phyloP scores from a whole-genome alignment of 306 rosid genomes.

The Quercus glauca region DNA sequence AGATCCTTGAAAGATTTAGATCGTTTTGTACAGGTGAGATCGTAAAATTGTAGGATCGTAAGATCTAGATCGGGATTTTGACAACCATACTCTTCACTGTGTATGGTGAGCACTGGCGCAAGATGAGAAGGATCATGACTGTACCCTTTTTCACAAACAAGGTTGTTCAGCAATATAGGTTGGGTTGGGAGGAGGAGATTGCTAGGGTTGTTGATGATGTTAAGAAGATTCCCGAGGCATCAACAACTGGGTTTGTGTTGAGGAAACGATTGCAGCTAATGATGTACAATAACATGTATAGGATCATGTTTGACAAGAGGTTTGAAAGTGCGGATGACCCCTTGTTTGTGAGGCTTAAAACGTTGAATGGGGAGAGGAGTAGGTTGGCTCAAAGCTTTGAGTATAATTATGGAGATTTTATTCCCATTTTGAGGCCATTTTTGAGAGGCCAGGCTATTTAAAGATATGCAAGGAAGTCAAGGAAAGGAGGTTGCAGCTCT shows the following conservation, averaged over 20 bases:
- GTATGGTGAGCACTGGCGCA: conserved; percentile 38
- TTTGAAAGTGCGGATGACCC: no score
- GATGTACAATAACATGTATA: no score
- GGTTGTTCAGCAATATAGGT: no score
- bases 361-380: conserved; percentile 47
- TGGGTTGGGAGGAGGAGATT: conserved; percentile 44
- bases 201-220: conserved; percentile 43
- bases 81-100: conserved; percentile 44
- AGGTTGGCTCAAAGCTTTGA: conserved; percentile 51
- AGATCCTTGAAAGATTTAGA: no score
- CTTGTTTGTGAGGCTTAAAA: conserved; percentile 27
- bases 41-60: no score
- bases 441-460: conserved; percentile 38
- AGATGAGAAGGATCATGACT: conserved; percentile 46
- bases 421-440: conserved; percentile 45
- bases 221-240: conserved; percentile 38
- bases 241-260: conserved; percentile 38
- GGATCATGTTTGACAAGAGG: no score
- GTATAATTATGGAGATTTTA: conserved; percentile 48
- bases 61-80: no score
- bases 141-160: no score
- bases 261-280: neutral
- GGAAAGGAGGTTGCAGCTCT: conserved; percentile 39
- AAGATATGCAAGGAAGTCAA: conserved; percentile 53
- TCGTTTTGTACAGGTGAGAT: no score